Evolutionary conservation across 148 eudicot genomes (phyloP).

Genomic region (Camellia sinensis): DNA sequence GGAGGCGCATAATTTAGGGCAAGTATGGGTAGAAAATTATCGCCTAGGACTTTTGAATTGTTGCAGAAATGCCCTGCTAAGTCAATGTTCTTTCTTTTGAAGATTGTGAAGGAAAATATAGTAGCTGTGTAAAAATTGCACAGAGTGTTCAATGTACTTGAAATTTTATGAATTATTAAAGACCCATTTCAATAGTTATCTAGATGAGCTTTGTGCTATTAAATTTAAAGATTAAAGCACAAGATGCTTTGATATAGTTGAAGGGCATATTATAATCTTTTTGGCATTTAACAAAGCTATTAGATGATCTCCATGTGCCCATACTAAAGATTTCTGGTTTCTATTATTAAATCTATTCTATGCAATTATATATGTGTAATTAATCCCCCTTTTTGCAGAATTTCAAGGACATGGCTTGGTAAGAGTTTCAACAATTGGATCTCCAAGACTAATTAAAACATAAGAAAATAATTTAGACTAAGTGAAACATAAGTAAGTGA

Average conservation of each 20-base stretch:
- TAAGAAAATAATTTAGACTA: too few species aligned
- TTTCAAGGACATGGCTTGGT: constrained; percentile 45
- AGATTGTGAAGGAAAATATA: not conserved
- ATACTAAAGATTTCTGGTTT: too few species aligned
- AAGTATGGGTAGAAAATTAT: not conserved
- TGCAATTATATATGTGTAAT: too few species aligned
- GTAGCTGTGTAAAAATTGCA: not conserved
- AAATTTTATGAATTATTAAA: not conserved
- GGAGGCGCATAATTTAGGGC: not conserved
- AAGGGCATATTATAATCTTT: not conserved
- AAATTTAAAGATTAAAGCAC: not conserved
- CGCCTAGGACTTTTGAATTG: not conserved
- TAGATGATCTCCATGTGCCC: not conserved
- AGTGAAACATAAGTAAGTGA: too few species aligned
- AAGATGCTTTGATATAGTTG: not conserved
- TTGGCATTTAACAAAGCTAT: not conserved
- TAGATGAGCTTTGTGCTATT: not conserved
- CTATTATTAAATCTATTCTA: too few species aligned
- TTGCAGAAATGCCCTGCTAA: not conserved
- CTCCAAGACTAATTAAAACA: too few species aligned
- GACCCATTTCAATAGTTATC: not conserved
- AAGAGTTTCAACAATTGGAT: too few species aligned
- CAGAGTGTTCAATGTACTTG: not conserved
- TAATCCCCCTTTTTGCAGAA: too few species aligned
- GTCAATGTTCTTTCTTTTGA: not conserved